Evolutionary conservation across 2,329 filamentous ascomycete genomes (phyloP).

Genomic region (Blastomyces percursus): DNA sequence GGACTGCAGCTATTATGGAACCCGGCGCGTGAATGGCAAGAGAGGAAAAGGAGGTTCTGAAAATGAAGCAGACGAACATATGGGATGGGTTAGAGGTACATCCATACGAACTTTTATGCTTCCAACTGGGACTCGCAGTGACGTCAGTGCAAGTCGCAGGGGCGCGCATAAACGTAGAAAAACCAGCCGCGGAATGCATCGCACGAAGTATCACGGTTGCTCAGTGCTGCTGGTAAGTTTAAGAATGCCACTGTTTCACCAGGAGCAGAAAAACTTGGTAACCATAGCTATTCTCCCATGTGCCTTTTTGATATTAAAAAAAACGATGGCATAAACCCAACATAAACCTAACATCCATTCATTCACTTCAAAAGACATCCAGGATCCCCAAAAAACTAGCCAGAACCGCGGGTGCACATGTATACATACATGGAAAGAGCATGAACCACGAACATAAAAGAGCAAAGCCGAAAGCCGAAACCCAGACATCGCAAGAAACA

Average conservation of each 20-base stretch:
- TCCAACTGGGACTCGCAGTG: too few species aligned
- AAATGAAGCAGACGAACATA: constrained; percentile 50
- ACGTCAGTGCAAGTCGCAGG: too few species aligned
- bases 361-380: background rate
- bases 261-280: too few species aligned
- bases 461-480: background rate
- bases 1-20: constrained; percentile 71
- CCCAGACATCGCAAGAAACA: background rate
- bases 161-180: too few species aligned
- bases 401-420: background rate
- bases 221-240: constrained; percentile 5
- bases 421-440: background rate
- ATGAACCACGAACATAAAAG: background rate
- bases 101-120: too few species aligned
- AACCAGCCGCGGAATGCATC: constrained; percentile 15
- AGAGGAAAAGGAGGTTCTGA: constrained; percentile 39
- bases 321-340: background rate
- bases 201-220: constrained; percentile 11
- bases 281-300: too few species aligned
- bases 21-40: constrained; percentile 58
- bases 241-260: background rate
- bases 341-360: constrained; percentile 1
- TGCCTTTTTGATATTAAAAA: background rate
- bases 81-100: too few species aligned
- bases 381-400: background rate